Conservation (phyloP, 2,329 filamentous ascomycete species). For the Teratosphaeria pseudoeucalypti region DNA sequence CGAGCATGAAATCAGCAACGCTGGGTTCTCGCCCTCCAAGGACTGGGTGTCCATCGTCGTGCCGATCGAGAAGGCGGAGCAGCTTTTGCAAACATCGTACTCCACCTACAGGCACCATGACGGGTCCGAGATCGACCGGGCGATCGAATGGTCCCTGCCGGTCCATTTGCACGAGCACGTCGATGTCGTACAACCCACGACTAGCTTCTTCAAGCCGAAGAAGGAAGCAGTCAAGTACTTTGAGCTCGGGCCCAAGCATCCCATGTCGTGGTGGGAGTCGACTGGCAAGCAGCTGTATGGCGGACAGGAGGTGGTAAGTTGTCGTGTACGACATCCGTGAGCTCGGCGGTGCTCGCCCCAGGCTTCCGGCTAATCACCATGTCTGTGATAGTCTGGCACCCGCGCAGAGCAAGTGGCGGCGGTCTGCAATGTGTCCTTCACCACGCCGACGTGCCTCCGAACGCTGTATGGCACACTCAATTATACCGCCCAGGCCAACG, state of each 20-base stretch:
- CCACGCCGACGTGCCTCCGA: conserved; percentile 45
- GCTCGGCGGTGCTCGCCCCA: not conserved
- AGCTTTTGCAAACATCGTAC: conserved; percentile 44
- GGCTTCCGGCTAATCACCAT: not conserved
- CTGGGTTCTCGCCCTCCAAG: conserved; percentile 42
- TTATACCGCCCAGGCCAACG: conserved; percentile 37
- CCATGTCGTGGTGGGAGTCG: conserved; percentile 12
- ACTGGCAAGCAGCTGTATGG: conserved; percentile 10
- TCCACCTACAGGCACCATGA: conserved; percentile 43
- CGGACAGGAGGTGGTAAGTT: conserved; percentile 3
- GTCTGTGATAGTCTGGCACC: not conserved
- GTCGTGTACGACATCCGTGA: not conserved
- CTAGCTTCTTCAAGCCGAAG: conserved; percentile 43
- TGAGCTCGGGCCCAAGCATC: conserved; percentile 1
- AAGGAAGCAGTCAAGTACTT: conserved; percentile 1
- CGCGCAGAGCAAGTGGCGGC: not conserved
- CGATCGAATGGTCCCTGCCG: conserved; percentile 49
- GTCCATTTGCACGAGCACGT: conserved; percentile 47
- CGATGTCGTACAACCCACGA: conserved; percentile 51
- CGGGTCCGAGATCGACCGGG: conserved; percentile 42
- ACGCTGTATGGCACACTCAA: conserved; percentile 45
- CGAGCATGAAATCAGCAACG: conserved; percentile 40
- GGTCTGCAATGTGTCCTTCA: conserved; percentile 41
- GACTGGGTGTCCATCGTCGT: conserved; percentile 48
- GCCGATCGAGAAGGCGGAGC: conserved; percentile 42